Base-by-base conservation (phyloP, 306 rosid genomes). In the Lathyrus oleraceus region DNA sequence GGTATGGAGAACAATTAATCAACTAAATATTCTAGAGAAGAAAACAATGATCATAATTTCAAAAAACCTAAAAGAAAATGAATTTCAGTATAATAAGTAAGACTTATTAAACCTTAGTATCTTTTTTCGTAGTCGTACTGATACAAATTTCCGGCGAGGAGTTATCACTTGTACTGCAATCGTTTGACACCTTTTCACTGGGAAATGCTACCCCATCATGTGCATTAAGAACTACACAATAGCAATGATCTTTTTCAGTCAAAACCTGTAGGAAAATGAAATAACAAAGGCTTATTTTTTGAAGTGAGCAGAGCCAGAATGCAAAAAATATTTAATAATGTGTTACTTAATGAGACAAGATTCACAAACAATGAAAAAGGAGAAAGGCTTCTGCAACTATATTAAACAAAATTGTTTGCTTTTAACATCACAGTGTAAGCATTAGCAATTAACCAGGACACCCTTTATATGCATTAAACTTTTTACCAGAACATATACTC, bases 121-220 rank as follows among this genome's bases (percentile, higher is more conserved):
- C 83, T 65, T 79, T 84, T 60, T 70, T 76, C 76, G 74, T 76
- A 39, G 70, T 65, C 39, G 70, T 72, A 79, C 58, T 61, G 65
- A 84, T 71, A 61, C 78, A 85, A 43, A 66, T 65, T 61, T 45
- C 77, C 54, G 23, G 32, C 28, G 81, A 68, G 70, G 81, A 73
- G 74, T 69, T 65, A 65, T 68, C 82, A 76, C 83, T 73, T 57
- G 89, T 70, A 75, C 85, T 80, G 73, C 85, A 81, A 79, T 83
- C 84, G 48, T 78, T 75, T 32, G 71, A 72, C 57, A 73, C 81
- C 66, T 65, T 82, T 54, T 78, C 83, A 66, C 52, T 74, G 9
- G 99, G 97, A 89, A 87, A 94, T 80, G 99, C 97, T 71, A 91
- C 97, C 74, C 99, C 99, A 60, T 84, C 97, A 76, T 91, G 92